Percentiles rank a stretch among this genome's conserved stretches.
phyloP scores from a whole-genome alignment of 2,329 filamentous ascomycete species.

The Emericellopsis atlantica region DNA sequence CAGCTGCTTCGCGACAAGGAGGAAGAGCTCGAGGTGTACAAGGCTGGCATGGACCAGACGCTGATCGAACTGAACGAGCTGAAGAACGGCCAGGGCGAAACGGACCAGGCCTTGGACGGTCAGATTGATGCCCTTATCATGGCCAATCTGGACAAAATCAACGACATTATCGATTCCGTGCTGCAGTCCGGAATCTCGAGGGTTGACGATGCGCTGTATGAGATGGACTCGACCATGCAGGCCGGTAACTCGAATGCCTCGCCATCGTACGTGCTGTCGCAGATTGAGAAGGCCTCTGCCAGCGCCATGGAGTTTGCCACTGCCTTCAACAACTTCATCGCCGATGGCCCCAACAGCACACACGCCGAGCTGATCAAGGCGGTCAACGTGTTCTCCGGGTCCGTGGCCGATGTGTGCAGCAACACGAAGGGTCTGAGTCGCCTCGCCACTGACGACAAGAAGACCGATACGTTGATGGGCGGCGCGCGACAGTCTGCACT shows the following conservation, averaged over 20 bases:
- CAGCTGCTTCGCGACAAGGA: slow-evolving; percentile 83
- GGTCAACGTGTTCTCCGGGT: slow-evolving; percentile 79
- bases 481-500: slow-evolving; percentile 75
- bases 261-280: slow-evolving; percentile 85
- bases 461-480: slow-evolving; percentile 72
- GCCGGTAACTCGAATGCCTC: slow-evolving; percentile 97
- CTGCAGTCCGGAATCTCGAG: slow-evolving; percentile 85
- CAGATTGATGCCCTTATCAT: slow-evolving; percentile 85
- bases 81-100: slow-evolving; percentile 60
- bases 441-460: slow-evolving; percentile 91
- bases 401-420: slow-evolving; percentile 84
- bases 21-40: slow-evolving; percentile 95
- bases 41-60: slow-evolving; percentile 94
- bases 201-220: slow-evolving; percentile 93
- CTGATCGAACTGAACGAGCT: slow-evolving; percentile 86
- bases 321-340: slow-evolving; percentile 96
- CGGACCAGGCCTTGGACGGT: slow-evolving; percentile 71
- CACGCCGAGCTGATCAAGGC: slow-evolving; percentile 89
- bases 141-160: slow-evolving; percentile 82
- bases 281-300: slow-evolving; percentile 91
- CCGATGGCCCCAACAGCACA: slow-evolving; percentile 82
- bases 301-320: slow-evolving; percentile 96
- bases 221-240: slow-evolving; percentile 95
- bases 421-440: slow-evolving; percentile 93
- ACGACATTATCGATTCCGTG: slow-evolving; percentile 95